phyloP scores from a whole-genome alignment of 2,329 filamentous ascomycete genomes.

The Colletotrichum noveboracense region DNA sequence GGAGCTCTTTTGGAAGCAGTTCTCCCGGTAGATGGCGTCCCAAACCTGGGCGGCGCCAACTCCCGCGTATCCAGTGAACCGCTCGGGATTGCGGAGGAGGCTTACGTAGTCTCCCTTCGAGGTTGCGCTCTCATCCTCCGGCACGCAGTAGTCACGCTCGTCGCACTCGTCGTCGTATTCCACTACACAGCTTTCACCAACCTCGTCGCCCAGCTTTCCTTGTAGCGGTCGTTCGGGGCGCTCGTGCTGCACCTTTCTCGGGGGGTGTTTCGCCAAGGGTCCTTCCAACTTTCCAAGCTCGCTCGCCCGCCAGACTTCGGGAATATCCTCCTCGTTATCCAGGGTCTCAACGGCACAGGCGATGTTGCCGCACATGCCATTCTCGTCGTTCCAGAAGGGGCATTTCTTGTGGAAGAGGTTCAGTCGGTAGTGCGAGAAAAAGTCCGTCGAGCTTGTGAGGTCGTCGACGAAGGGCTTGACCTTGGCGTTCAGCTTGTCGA shows the following conservation, averaged over 20 bases:
- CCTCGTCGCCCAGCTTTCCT: constrained; percentile 81
- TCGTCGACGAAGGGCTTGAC: constrained; percentile 80
- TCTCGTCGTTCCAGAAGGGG: constrained; percentile 94
- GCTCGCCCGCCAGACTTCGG: constrained; percentile 87
- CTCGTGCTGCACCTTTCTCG: constrained; percentile 71
- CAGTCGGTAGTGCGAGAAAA: constrained; percentile 96
- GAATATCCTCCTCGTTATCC: constrained; percentile 94
- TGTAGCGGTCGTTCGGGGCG: constrained; percentile 76
- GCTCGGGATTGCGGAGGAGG: constrained; percentile 89
- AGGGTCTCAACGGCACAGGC: constrained; percentile 95
- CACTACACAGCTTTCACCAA: constrained; percentile 94
- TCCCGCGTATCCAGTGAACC: constrained; percentile 93
- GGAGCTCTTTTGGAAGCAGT: constrained; percentile 82
- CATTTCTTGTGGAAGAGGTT: constrained; percentile 95
- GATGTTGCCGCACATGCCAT: constrained; percentile 95
- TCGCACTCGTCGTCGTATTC: constrained; percentile 98
- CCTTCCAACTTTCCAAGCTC: constrained; percentile 93
- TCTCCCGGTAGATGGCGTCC: constrained; percentile 96
- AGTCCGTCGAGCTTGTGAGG: constrained; percentile 88
- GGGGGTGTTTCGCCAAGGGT: constrained; percentile 88
- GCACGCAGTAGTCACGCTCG: constrained; percentile 94
- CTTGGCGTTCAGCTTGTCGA: constrained; percentile 81
- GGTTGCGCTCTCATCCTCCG: constrained; percentile 86
- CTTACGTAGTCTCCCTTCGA: constrained; percentile 97
- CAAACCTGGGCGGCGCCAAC: constrained; percentile 87